These are phyloP conservation scores for Phycomyces blakesleeanus DNA, from an alignment of 192 early-diverging fungal species.

Conservation along the genomic window DNA sequence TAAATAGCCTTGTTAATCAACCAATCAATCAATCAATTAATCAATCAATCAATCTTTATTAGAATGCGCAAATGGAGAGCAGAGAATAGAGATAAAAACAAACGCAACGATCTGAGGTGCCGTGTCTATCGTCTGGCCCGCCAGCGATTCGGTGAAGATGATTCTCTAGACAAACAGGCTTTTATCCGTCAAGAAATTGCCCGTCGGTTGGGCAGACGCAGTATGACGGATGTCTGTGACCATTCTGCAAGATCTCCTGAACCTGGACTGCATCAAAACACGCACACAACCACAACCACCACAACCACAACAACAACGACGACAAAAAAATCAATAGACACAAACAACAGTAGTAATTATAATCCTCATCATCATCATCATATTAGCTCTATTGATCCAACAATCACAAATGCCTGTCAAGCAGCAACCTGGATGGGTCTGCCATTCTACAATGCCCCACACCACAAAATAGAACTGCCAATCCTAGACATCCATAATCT, in stretches of 20 bases:
- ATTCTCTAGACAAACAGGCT: constrained; percentile 53
- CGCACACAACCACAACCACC: too few species aligned
- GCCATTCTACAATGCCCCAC: constrained; percentile 18
- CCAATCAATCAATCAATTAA: background rate
- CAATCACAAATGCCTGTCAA: background rate
- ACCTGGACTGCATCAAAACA: background rate
- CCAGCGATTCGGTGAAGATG: constrained; percentile 58
- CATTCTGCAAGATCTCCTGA: too few species aligned
- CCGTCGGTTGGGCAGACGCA: constrained; percentile 30
- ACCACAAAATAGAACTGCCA: constrained; percentile 21
- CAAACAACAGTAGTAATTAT: too few species aligned
- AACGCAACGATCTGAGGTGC: constrained; percentile 65
- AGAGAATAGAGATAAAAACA: constrained; percentile 50
- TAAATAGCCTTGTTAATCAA: background rate
- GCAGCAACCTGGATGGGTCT: background rate
- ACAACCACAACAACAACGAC: too few species aligned
- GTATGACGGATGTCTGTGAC: background rate
- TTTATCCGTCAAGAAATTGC: constrained; percentile 64
- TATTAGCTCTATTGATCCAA: background rate
- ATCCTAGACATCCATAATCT: background rate
- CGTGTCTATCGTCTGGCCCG: constrained; percentile 64
- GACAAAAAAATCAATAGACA: too few species aligned
- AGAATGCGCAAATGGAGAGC: constrained; percentile 48
- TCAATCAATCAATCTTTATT: background rate
- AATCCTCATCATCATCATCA: too few species aligned